Conservation (phyloP, 2,329 filamentous ascomycete species). For the Hymenoscyphus occultus region DNA sequence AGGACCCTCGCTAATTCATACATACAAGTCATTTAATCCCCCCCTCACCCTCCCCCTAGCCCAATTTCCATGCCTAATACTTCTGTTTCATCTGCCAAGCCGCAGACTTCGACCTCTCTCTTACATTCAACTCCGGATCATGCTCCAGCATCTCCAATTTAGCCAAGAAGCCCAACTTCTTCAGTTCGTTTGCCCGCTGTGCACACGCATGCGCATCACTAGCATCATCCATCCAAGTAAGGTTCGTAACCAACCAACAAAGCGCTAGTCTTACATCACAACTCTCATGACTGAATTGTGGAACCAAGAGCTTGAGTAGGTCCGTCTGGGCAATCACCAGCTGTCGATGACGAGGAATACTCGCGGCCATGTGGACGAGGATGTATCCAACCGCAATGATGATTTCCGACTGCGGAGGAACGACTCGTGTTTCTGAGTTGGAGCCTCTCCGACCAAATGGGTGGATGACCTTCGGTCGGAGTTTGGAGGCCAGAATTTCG, state of each 20-base stretch:
- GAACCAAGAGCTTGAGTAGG: constrained; percentile 68
- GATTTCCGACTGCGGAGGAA: constrained; percentile 64
- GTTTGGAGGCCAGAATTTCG: constrained; percentile 74
- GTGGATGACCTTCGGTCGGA: constrained; percentile 59
- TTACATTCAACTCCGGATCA: constrained; percentile 77
- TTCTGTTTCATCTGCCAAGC: constrained; percentile 61
- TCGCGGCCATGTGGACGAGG: constrained; percentile 84
- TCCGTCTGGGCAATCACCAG: constrained; percentile 73
- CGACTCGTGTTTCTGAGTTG: constrained; percentile 46
- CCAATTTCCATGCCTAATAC: neutral
- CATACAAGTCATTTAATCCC: neutral
- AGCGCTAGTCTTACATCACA: constrained; percentile 73
- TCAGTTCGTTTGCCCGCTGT: constrained; percentile 66
- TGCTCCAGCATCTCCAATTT: constrained; percentile 61
- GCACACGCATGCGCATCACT: constrained; percentile 63
- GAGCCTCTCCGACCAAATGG: constrained; percentile 47
- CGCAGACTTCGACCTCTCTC: constrained; percentile 79
- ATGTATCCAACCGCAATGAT: constrained; percentile 77
- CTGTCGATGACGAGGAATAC: constrained; percentile 73
- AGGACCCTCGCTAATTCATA: neutral
- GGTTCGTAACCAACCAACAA: constrained; percentile 81
- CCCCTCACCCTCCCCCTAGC: neutral
- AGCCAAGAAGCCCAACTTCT: constrained; percentile 66
- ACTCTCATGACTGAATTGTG: constrained; percentile 70
- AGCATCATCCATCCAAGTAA: constrained; percentile 77